These are phyloP conservation scores for Fusarium stilboides DNA, from an alignment of 2,329 filamentous ascomycete species.

Conservation along the genomic window DNA sequence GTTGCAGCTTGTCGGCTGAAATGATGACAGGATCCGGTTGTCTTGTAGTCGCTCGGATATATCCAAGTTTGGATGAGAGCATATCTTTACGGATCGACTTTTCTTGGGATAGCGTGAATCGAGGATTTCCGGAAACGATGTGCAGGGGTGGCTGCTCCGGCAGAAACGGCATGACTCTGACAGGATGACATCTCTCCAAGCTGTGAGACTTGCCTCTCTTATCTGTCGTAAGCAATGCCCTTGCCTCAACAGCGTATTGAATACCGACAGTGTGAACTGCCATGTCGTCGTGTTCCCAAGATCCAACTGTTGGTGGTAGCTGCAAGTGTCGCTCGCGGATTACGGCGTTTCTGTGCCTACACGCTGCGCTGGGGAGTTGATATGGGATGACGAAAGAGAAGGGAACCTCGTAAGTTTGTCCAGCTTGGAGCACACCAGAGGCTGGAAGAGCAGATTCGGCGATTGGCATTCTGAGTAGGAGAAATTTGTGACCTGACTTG, in stretches of 20 bases:
- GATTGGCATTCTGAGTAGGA: conserved; percentile 38
- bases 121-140: conserved; percentile 13
- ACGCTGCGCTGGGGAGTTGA: conserved; percentile 36
- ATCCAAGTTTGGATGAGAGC: conserved; percentile 29
- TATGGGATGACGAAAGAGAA: conserved; percentile 44
- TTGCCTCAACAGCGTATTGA: conserved; percentile 28
- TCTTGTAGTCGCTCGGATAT: conserved; percentile 17
- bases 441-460: conserved; percentile 16
- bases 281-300: conserved; percentile 41
- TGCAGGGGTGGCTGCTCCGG: conserved; percentile 40
- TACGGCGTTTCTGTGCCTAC: conserved; percentile 19
- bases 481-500: conserved; percentile 33
- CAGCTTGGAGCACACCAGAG: conserved; percentile 13
- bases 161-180: conserved; percentile 38
- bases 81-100: conserved; percentile 39
- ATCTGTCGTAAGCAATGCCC: not conserved
- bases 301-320: conserved; percentile 38
- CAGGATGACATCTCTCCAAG: conserved; percentile 7
- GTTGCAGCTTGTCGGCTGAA: conserved; percentile 31
- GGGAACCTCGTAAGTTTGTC: conserved; percentile 21
- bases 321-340: conserved; percentile 35
- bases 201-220: not conserved
- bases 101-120: conserved; percentile 28
- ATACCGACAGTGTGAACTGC: conserved; percentile 31
- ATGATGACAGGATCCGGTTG: conserved; percentile 38